A percentile compares a stretch with the other conserved stretches of the same genome.
phyloP scores from a whole-genome alignment of 345 rosid genomes.

The Gossypium australe region DNA sequence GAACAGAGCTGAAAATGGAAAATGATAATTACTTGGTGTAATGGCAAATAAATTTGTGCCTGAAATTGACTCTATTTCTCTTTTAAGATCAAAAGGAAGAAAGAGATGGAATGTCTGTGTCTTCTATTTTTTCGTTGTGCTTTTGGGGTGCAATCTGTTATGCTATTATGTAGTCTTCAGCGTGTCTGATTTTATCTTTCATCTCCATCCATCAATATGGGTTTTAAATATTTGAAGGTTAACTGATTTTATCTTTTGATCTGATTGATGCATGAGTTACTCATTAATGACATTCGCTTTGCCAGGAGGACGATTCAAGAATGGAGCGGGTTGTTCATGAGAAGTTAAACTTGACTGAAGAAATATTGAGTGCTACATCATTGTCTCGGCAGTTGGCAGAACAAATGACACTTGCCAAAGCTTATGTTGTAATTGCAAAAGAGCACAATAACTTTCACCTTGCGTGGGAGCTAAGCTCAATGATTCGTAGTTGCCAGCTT shows the following conservation, averaged over 20 bases:
- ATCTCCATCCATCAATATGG: not conserved
- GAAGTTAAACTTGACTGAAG: slow-evolving; percentile 40
- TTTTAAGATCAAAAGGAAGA: not conserved
- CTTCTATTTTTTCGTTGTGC: not conserved
- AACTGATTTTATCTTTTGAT: not conserved
- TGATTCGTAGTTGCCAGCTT: slow-evolving; percentile 79
- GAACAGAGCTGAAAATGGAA: not conserved
- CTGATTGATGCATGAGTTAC: slow-evolving; percentile 16
- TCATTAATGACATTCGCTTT: slow-evolving; percentile 15
- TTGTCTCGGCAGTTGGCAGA: slow-evolving; percentile 79
- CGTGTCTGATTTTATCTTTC: not conserved
- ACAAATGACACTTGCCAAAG: slow-evolving; percentile 93
- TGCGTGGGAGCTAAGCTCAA: slow-evolving; percentile 91
- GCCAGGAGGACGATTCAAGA: slow-evolving; percentile 33
- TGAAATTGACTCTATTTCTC: not conserved
- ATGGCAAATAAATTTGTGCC: not conserved
- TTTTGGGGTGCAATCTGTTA: not conserved
- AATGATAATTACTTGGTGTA: not conserved
- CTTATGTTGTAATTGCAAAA: slow-evolving; percentile 80
- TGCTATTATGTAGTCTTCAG: not conserved
- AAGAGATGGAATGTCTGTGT: not conserved
- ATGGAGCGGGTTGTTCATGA: slow-evolving; percentile 33
- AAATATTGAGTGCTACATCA: slow-evolving; percentile 67
- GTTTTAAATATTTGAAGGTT: not conserved
- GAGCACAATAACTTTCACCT: slow-evolving; percentile 87